A percentile compares a stretch with the other conserved stretches of the same genome.
Conservation (phyloP, 2,329 filamentous ascomycete species). For the Pseudogymnoascus sp. region DNA sequence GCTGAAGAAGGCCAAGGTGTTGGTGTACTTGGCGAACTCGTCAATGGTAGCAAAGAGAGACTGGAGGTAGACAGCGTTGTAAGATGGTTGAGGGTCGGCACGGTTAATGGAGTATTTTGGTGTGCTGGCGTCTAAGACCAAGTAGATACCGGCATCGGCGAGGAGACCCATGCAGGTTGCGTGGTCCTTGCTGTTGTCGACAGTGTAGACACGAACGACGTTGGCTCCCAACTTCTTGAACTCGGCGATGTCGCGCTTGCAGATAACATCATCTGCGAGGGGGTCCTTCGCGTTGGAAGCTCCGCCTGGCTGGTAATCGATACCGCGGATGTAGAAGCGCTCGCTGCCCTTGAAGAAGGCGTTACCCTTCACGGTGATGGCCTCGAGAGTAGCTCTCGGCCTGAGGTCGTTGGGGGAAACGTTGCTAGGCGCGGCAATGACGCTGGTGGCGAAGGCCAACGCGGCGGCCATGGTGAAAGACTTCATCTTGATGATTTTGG, state of each 20-base stretch:
- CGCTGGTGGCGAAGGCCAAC: neutral
- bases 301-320: slow-evolving; percentile 84
- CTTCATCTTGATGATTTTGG: slow-evolving; percentile 3
- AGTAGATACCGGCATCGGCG: slow-evolving; percentile 82
- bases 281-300: slow-evolving; percentile 64
- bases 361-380: slow-evolving; percentile 2
- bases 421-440: neutral
- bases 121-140: slow-evolving; percentile 83
- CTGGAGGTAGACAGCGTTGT: slow-evolving; percentile 70
- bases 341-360: slow-evolving; percentile 1
- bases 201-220: slow-evolving; percentile 88
- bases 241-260: slow-evolving; percentile 79
- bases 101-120: slow-evolving; percentile 81
- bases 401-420: neutral
- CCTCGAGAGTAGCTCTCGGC: neutral
- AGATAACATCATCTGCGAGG: slow-evolving; percentile 62
- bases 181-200: slow-evolving; percentile 78
- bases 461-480: neutral
- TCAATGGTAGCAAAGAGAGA: slow-evolving; percentile 85
- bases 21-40: slow-evolving; percentile 71
- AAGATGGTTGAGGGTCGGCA: slow-evolving; percentile 53
- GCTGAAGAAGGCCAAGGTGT: slow-evolving; percentile 95
- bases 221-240: slow-evolving; percentile 78
- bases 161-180: slow-evolving; percentile 77
- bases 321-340: slow-evolving; percentile 78